These are phyloP conservation scores for Cystofilobasidium capitatum DNA, from an alignment of 768 basidiomycete species.

Conservation along the genomic window DNA sequence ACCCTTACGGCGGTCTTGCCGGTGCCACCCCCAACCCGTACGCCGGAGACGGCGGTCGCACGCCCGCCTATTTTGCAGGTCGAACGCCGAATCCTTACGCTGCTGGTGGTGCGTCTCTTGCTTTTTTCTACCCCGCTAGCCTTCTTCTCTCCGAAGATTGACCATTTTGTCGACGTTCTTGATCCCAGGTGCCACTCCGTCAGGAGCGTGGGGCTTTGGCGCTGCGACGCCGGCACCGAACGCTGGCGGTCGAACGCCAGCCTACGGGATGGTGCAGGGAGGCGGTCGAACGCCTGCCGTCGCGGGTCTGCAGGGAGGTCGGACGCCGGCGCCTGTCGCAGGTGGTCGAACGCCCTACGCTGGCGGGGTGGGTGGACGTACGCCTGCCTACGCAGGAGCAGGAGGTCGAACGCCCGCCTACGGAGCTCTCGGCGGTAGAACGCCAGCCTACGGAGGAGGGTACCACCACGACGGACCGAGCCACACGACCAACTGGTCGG, in stretches of 20 bases:
- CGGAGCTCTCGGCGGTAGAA: not conserved
- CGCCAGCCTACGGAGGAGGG: not conserved
- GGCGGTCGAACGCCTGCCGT: constrained; percentile 10
- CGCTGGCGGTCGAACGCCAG: constrained; percentile 27
- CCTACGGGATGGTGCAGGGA: constrained; percentile 32
- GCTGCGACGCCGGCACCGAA: constrained; percentile 17
- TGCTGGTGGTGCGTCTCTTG: constrained; percentile 41
- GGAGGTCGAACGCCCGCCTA: constrained; percentile 21
- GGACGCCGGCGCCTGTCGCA: constrained; percentile 25
- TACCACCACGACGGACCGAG: too few relatives aligned
- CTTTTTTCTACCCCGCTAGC: constrained; percentile 1
- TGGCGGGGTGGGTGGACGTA: constrained; percentile 39
- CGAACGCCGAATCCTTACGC: constrained; percentile 50
- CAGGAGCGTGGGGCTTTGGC: constrained; percentile 45
- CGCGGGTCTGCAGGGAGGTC: constrained; percentile 12
- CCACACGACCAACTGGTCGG: too few relatives aligned
- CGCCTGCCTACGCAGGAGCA: constrained; percentile 41
- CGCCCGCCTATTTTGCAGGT: constrained; percentile 29
- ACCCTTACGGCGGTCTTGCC: constrained; percentile 4
- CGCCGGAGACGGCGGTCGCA: constrained; percentile 26
- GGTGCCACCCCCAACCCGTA: constrained; percentile 31
- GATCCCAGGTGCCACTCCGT: constrained; percentile 15
- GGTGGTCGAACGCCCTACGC: constrained; percentile 22
- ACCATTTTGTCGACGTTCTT: not conserved
- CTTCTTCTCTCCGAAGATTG: not conserved